A percentile compares a stretch with the other conserved stretches of the same genome.
These are phyloP conservation scores for Cercospora citrullina DNA, from an alignment of 2,329 filamentous ascomycete species.

Conservation along the genomic window DNA sequence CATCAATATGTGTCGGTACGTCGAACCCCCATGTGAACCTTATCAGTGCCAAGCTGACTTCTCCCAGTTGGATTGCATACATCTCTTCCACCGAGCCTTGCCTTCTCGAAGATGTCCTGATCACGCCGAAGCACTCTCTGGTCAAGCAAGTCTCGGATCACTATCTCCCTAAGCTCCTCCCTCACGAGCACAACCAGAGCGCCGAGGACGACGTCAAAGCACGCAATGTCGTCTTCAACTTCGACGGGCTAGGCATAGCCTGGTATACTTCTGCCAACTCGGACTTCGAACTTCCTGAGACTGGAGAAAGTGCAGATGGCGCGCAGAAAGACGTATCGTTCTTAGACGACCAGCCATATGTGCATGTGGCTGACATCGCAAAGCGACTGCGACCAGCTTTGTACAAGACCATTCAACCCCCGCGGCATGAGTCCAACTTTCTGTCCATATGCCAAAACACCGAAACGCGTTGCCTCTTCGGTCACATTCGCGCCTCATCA, in stretches of 20 bases:
- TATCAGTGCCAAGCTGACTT: constrained; percentile 5
- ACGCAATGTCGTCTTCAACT: constrained; percentile 56
- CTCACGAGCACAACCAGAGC: constrained; percentile 48
- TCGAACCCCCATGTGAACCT: constrained; percentile 36
- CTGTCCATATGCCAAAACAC: constrained; percentile 55
- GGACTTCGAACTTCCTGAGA: constrained; percentile 41
- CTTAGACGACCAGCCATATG: constrained; percentile 6
- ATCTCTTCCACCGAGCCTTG: constrained; percentile 55
- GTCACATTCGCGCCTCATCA: constrained; percentile 55
- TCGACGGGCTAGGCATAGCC: constrained; percentile 57
- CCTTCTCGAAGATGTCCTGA: constrained; percentile 57
- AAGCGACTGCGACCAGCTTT: constrained; percentile 48
- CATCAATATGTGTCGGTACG: constrained; percentile 39
- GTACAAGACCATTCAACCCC: constrained; percentile 56
- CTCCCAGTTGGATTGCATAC: constrained; percentile 57
- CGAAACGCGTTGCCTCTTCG: constrained; percentile 52
- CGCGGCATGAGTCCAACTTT: constrained; percentile 57
- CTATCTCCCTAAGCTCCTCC: constrained; percentile 55
- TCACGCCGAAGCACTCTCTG: constrained; percentile 48
- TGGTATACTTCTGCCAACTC: constrained; percentile 54
- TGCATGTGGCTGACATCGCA: constrained; percentile 12
- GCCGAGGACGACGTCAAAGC: constrained; percentile 49
- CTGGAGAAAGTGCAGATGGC: constrained; percentile 32
- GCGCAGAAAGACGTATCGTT: constrained; percentile 33
- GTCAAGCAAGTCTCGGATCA: constrained; percentile 54